Conservation (phyloP, 2,329 filamentous ascomycete genomes). For the Nakataea oryzae region DNA sequence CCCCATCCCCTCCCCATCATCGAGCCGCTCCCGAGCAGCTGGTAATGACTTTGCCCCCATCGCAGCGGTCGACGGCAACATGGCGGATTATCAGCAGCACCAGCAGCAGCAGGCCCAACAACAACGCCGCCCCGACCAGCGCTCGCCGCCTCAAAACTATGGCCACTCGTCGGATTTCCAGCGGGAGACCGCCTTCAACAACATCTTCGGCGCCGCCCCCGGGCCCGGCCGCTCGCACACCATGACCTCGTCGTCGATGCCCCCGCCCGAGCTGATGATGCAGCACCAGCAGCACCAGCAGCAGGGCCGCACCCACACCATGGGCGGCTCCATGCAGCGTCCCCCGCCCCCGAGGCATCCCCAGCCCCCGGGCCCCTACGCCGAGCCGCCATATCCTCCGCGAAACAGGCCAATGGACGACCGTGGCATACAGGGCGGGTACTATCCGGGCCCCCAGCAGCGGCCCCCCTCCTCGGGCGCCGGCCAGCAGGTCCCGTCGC, state of each 20-base stretch:
- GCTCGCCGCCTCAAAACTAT: constrained; percentile 34
- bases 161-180: constrained; percentile 47
- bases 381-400: constrained; percentile 15
- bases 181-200: constrained; percentile 90
- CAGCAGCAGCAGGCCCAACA: constrained; percentile 24
- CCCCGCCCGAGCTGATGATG: constrained; percentile 38
- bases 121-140: constrained; percentile 6
- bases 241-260: constrained; percentile 70
- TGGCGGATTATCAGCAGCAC: constrained; percentile 51
- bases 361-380: constrained; percentile 24
- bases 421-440: constrained; percentile 21
- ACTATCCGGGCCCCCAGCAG: constrained; percentile 35
- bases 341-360: constrained; percentile 50
- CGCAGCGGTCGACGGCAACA: constrained; percentile 15
- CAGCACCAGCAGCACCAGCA: constrained; percentile 22
- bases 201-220: constrained; percentile 85
- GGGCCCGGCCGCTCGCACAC: constrained; percentile 87
- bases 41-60: background rate
- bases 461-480: constrained; percentile 40
- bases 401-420: constrained; percentile 30
- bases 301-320: constrained; percentile 62
- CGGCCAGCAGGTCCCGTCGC: constrained; percentile 32
- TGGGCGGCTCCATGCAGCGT: constrained; percentile 39
- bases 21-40: background rate
- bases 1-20: background rate